A percentile compares a stretch with the other conserved stretches of the same genome.
Conservation (phyloP, 2,329 filamentous ascomycete genomes). For the Sporothrix euskadiensis region DNA sequence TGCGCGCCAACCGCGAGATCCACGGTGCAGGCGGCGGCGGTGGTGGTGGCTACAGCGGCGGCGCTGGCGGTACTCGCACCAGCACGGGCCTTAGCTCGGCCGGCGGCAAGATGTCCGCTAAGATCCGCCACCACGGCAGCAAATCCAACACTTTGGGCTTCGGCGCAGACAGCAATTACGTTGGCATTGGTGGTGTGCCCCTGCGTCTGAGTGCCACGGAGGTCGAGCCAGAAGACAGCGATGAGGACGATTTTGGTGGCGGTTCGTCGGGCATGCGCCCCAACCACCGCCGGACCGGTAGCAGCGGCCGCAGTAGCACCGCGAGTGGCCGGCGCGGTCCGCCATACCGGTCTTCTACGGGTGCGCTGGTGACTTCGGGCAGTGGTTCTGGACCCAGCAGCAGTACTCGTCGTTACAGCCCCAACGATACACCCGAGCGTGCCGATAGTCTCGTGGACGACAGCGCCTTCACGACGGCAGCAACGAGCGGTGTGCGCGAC, state of each 20-base stretch:
- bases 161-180: slow-evolving; percentile 73
- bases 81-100: slow-evolving; percentile 63
- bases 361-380: slow-evolving; percentile 42
- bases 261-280: slow-evolving; percentile 41
- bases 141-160: slow-evolving; percentile 79
- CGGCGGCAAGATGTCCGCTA: slow-evolving; percentile 68
- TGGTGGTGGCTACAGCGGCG: slow-evolving; percentile 49
- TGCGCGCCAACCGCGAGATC: slow-evolving; percentile 81
- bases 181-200: slow-evolving; percentile 75
- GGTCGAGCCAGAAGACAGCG: slow-evolving; percentile 83
- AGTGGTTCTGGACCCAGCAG: slow-evolving; percentile 37
- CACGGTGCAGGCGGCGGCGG: slow-evolving; percentile 64
- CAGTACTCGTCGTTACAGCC: slow-evolving; percentile 48
- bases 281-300: slow-evolving; percentile 70
- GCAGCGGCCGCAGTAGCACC: slow-evolving; percentile 72
- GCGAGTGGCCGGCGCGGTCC: slow-evolving; percentile 53
- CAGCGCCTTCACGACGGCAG: not conserved
- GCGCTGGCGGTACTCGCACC: slow-evolving; percentile 50
- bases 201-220: slow-evolving; percentile 93
- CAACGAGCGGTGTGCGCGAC: slow-evolving; percentile 36
- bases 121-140: slow-evolving; percentile 84
- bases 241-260: slow-evolving; percentile 63
- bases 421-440: slow-evolving; percentile 58
- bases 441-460: slow-evolving; percentile 51
- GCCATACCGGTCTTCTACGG: slow-evolving; percentile 53